Percentiles rank a stretch among this genome's conserved stretches.
Conservation (phyloP, 2,329 filamentous ascomycete species). For the Penicillium sp. region DNA sequence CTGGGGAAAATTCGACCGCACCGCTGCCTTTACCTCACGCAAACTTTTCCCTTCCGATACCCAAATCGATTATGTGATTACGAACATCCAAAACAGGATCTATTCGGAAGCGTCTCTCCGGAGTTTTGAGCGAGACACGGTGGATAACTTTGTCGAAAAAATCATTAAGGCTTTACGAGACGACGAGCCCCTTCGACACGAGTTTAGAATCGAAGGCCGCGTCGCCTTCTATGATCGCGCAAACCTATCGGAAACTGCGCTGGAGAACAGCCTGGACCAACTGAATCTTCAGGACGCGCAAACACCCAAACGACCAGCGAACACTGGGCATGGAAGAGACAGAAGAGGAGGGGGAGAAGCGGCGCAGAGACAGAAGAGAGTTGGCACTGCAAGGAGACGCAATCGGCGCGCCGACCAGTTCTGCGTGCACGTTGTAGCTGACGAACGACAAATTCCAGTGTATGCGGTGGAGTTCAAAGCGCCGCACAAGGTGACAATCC, state of each 20-base stretch:
- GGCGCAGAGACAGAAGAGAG: constrained; percentile 17
- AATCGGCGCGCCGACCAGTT: too few species aligned
- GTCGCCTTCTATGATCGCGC: constrained; percentile 24
- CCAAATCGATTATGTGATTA: constrained; percentile 9
- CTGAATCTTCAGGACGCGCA: constrained; percentile 21
- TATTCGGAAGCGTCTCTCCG: constrained; percentile 29
- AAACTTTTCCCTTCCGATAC: constrained; percentile 12
- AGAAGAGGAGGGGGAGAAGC: constrained; percentile 13
- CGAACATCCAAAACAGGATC: constrained; percentile 24
- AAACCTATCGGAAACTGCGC: constrained; percentile 20
- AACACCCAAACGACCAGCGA: constrained; percentile 10
- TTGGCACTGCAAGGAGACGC: not conserved
- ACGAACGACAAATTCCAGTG: too few species aligned
- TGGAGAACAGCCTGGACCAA: constrained; percentile 23
- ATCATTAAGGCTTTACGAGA: constrained; percentile 23
- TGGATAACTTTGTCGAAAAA: constrained; percentile 31
- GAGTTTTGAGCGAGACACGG: constrained; percentile 31
- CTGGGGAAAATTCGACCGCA: constrained; percentile 26
- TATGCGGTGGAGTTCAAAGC: constrained; percentile 30
- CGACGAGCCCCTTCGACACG: constrained; percentile 20
- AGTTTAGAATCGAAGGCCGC: constrained; percentile 24
- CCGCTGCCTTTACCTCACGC: constrained; percentile 8
- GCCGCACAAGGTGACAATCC: constrained; percentile 30
- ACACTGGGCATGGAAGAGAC: constrained; percentile 17
- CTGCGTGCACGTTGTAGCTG: too few species aligned